These are phyloP conservation scores for Trichoderma guizhouense DNA, from an alignment of 2,329 filamentous ascomycete genomes.

Conservation along the genomic window DNA sequence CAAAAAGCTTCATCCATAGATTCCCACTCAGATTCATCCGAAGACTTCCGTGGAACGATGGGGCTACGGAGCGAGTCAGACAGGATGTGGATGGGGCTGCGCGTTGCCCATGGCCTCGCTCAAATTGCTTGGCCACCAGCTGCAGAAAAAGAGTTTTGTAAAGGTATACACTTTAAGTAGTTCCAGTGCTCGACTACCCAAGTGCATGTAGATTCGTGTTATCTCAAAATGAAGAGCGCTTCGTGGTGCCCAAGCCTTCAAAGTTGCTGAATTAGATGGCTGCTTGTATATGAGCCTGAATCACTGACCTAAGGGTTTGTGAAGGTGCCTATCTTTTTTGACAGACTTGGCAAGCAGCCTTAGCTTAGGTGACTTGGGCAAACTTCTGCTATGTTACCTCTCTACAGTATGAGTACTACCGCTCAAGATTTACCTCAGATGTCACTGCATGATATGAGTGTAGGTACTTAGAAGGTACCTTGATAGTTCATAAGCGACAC, in stretches of 20 bases:
- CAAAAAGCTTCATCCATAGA: not conserved
- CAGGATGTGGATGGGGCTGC: not conserved
- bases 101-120: not conserved
- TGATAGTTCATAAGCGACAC: not conserved
- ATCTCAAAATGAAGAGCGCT: not conserved
- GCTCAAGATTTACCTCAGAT: not conserved
- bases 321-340: not conserved
- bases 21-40: not conserved
- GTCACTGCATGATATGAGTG: not conserved
- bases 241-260: not conserved
- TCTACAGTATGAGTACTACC: not conserved
- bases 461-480: not conserved
- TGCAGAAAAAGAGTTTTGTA: not conserved
- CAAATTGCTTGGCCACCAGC: not conserved
- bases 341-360: not conserved
- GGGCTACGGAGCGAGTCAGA: not conserved
- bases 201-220: not conserved
- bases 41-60: not conserved
- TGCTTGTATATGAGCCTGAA: not conserved
- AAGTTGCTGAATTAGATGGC: rapidly evolving
- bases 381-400: no score
- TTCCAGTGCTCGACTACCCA: not conserved
- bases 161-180: not conserved
- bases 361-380: no score
- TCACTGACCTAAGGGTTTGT: not conserved